These are phyloP conservation scores for Papiliotrema laurentii DNA, from an alignment of 1,284 basidiomycete genomes.

Conservation along the genomic window DNA sequence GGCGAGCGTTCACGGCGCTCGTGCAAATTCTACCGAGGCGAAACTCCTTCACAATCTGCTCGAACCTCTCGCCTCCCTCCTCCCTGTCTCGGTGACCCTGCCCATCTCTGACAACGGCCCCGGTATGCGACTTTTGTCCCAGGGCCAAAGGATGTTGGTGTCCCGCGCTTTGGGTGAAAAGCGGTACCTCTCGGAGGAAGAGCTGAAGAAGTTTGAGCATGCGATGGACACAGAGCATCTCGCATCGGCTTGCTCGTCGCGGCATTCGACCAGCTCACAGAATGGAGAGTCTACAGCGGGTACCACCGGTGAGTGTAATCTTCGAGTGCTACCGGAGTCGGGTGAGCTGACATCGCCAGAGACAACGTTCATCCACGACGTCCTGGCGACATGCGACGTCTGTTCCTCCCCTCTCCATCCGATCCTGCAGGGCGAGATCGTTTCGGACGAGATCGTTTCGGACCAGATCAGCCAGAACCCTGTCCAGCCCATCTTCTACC, in stretches of 20 bases:
- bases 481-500: neutral
- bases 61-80: conserved; percentile 30
- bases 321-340: too few relatives aligned
- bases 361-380: neutral
- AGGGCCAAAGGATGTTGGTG: conserved; percentile 21
- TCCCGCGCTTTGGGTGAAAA: conserved; percentile 22
- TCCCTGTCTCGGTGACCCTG: conserved; percentile 32
- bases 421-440: neutral
- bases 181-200: conserved; percentile 25
- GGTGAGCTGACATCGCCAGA: too few relatives aligned
- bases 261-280: neutral
- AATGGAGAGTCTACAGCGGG: too few relatives aligned
- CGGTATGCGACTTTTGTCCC: conserved; percentile 35
- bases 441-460: neutral
- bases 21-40: conserved; percentile 20
- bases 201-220: conserved; percentile 31
- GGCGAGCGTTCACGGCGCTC: conserved; percentile 39
- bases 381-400: neutral
- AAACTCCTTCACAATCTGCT: conserved; percentile 29
- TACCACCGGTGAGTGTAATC: too few relatives aligned
- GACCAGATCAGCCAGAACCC: neutral
- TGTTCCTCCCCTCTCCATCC: too few relatives aligned
- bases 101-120: conserved; percentile 44
- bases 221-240: conserved; percentile 22
- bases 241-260: neutral